Percentiles rank a stretch among this genome's conserved stretches.
These are phyloP conservation scores for Colletotrichum viniferum DNA, from an alignment of 2,329 filamentous ascomycete genomes.

Conservation along the genomic window DNA sequence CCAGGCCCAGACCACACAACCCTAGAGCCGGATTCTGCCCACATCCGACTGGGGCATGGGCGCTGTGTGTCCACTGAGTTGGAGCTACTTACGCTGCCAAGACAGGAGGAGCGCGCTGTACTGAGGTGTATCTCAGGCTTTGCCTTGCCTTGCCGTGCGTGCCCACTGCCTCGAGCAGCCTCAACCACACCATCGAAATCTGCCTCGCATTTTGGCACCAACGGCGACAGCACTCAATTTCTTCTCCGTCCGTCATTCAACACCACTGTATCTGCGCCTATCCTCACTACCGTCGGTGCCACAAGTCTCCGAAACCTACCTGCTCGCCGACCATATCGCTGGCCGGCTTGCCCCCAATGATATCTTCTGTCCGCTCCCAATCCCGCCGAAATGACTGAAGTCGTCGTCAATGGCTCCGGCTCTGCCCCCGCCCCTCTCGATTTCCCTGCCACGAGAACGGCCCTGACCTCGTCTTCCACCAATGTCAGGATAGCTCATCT, in stretches of 20 bases:
- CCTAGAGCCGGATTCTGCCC: background rate
- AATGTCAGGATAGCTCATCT: constrained; percentile 58
- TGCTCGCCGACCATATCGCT: constrained; percentile 9
- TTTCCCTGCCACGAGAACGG: constrained; percentile 51
- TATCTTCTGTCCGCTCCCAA: constrained; percentile 14
- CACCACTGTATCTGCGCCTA: background rate
- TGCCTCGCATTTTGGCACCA: background rate
- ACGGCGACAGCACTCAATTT: background rate
- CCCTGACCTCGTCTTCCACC: constrained; percentile 68
- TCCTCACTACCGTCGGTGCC: background rate
- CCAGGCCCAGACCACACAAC: background rate
- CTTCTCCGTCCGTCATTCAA: background rate
- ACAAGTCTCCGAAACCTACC: background rate
- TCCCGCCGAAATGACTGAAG: constrained; percentile 54
- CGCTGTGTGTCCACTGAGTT: background rate
- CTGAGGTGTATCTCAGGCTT: background rate
- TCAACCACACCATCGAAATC: background rate
- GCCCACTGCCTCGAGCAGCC: background rate
- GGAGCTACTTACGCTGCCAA: background rate
- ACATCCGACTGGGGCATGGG: background rate
- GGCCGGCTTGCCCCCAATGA: constrained; percentile 18
- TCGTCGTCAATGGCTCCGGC: constrained; percentile 39
- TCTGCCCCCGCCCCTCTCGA: constrained; percentile 48
- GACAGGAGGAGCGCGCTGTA: background rate
- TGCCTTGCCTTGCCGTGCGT: background rate